Percentiles rank a stretch among this genome's conserved stretches.
These are phyloP conservation scores for Zychaea mexicana DNA, from an alignment of 371 early-diverging fungal genomes.

Conservation along the genomic window DNA sequence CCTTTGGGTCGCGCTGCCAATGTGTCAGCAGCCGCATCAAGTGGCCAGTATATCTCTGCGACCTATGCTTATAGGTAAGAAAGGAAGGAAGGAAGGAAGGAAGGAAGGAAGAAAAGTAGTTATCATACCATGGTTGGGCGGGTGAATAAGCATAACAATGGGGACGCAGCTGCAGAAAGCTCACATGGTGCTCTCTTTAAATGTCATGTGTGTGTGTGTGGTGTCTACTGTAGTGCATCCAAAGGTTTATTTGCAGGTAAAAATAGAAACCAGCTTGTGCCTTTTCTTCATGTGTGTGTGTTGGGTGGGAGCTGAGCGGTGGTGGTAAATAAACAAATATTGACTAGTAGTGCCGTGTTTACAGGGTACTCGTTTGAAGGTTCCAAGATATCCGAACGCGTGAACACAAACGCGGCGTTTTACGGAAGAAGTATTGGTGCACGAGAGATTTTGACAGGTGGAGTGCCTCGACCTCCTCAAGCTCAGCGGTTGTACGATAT, in stretches of 20 bases:
- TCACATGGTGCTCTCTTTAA: constrained; percentile 1
- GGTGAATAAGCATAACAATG: no score
- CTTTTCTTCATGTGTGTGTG: not conserved
- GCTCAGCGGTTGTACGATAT: constrained; percentile 33
- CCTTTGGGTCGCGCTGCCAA: constrained; percentile 38
- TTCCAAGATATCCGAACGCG: constrained; percentile 39
- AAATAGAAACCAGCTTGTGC: not conserved
- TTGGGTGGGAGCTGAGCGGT: not conserved
- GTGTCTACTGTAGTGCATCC: constrained; percentile 23
- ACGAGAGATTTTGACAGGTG: constrained; percentile 33
- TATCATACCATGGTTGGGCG: no score
- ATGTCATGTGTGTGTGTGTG: not conserved
- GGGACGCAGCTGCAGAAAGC: not conserved
- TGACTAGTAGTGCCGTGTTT: not conserved
- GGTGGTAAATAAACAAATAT: not conserved
- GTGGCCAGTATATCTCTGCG: constrained; percentile 31
- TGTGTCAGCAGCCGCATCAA: constrained; percentile 29
- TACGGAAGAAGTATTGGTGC: constrained; percentile 40
- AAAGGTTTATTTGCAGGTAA: constrained; percentile 39
- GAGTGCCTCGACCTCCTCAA: constrained; percentile 22
- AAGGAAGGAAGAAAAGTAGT: not conserved
- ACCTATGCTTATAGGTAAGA: constrained; percentile 43
- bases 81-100: not conserved
- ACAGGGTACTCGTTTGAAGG: constrained; percentile 44
- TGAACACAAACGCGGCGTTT: constrained; percentile 37